Evolutionary conservation across 495 filamentous ascomycete species (phyloP).

Genomic region (Annulohypoxylon maeteangense): DNA sequence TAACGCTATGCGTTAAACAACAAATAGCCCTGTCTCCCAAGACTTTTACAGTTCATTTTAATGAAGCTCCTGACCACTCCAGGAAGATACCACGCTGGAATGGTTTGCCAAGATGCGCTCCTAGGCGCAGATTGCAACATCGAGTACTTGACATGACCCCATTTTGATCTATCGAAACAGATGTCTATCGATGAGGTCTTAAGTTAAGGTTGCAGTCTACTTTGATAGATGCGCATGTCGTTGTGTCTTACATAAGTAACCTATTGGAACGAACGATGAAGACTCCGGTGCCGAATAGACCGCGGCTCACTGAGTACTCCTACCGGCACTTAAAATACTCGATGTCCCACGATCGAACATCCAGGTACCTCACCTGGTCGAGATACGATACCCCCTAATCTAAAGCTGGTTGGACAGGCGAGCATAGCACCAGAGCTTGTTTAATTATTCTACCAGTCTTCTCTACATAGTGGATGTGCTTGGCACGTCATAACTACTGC

Average conservation of each 20-base stretch:
- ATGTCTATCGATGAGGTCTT: neutral
- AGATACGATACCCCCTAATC: neutral
- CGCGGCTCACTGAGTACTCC: neutral
- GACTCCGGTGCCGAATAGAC: neutral
- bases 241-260: neutral
- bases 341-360: constrained; percentile 1
- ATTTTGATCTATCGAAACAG: constrained; percentile 9
- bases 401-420: constrained; percentile 3
- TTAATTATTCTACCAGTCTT: constrained; percentile 31
- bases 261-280: neutral
- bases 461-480: constrained; percentile 25
- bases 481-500: constrained; percentile 30
- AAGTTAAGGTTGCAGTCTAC: neutral
- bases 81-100: neutral
- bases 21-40: neutral
- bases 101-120: neutral
- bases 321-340: neutral
- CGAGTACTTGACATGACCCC: neutral
- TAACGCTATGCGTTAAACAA: neutral
- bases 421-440: constrained; percentile 22
- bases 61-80: constrained; percentile 1
- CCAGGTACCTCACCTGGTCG: constrained; percentile 1
- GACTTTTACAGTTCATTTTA: neutral
- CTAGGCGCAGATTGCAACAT: neutral
- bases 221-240: neutral